Conservation (phyloP, 73 alveolate species). For the Urostyla sp. region DNA sequence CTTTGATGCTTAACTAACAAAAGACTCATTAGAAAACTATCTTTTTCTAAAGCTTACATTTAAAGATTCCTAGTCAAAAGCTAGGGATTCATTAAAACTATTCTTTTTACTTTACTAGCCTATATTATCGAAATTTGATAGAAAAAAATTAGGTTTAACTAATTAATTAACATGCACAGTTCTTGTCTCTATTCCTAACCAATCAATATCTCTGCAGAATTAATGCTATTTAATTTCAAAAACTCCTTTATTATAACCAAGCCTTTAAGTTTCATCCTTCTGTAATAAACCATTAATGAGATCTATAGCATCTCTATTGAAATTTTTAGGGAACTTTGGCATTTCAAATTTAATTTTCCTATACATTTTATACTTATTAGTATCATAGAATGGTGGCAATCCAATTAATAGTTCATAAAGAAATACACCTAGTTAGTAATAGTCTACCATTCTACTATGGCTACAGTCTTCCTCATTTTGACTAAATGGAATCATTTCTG, state of each 20-base stretch:
- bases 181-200: too few species aligned
- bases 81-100: too few species aligned
- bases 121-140: too few species aligned
- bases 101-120: too few species aligned
- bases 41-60: too few species aligned
- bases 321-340: conserved; percentile 56
- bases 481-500: conserved; percentile 65
- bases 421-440: conserved; percentile 72
- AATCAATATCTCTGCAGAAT: conserved; percentile 51
- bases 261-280: conserved; percentile 81
- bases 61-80: too few species aligned
- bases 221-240: conserved; percentile 80
- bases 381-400: conserved; percentile 76
- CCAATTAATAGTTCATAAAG: conserved; percentile 76
- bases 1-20: too few species aligned
- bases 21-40: too few species aligned
- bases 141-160: too few species aligned
- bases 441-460: conserved; percentile 72
- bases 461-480: conserved; percentile 41
- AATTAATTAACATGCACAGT: too few species aligned
- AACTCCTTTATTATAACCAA: conserved; percentile 73
- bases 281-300: conserved; percentile 74
- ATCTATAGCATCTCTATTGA: conserved; percentile 77
- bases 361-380: conserved; percentile 56
- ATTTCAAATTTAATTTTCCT: conserved; percentile 62